Base-by-base conservation (phyloP, 2,329 filamentous ascomycete species). In the Sphaerostilbella broomeana region DNA sequence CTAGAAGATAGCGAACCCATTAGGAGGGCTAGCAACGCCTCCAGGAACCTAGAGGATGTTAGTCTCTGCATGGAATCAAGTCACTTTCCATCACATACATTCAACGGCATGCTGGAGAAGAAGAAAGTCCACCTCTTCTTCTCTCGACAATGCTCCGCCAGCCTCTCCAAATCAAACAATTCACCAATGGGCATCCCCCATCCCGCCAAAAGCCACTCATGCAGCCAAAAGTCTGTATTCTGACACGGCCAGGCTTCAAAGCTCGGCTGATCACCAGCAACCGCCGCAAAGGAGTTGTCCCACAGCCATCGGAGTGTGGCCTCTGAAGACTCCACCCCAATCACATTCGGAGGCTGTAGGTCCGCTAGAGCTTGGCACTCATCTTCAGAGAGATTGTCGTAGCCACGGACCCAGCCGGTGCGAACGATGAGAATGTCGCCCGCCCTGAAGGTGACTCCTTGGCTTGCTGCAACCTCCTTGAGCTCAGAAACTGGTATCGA, bases 341-440 rank as follows among this genome's bases (percentile, higher is more conserved):
- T 52, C 6, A 51, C 42, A 2, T 61, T 54, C 0, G 59, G 59
- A 0, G 53, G 42, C 0, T 48, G 45, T 5, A 54, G 52, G 6
- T 55, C 51, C 3, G 58, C 56, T 1, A 68, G 49, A 5, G 62
- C 48, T 2, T 50, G 52, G 15, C 66, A 60, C 37, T 69, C 57
- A 5, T 61, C 59, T 1, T 51, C 45, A 1, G 59, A 49, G 3
- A 66, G 53, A 6, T 51, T 51, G 5, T 65, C 53, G 51, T 73
- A 68, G 4, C 57, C 66, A 12, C 63, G 57, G 1, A 64, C 65
- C 58, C 69, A 77, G 7, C 74, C 75, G 0, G 68, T 68, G 17
- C 74, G 67, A 29, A 79, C 61, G 46, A 80, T 65, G 28, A 80
- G 60, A 20, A 80, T 73, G 42, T 80, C 76, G 11, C 76, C 75